phyloP scores from a whole-genome alignment of 257 asterid species.

The Solanum sparsipilum region DNA sequence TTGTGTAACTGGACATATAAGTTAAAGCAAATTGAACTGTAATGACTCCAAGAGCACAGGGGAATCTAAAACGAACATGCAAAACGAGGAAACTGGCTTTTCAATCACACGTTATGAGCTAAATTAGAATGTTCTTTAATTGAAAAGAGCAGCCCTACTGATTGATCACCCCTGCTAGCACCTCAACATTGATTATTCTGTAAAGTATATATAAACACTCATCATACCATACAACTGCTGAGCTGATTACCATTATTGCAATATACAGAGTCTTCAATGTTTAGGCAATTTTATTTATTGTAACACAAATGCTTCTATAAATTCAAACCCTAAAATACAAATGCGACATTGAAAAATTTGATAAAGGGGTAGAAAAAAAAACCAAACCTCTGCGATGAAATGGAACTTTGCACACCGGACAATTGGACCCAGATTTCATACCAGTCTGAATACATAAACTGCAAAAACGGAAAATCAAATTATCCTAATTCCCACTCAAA shows the following conservation, averaged over 20 bases:
- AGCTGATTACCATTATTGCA: background rate
- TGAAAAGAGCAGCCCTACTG: background rate
- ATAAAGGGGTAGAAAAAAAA: background rate
- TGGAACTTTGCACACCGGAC: constrained; percentile 95
- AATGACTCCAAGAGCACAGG: background rate
- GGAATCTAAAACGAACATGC: background rate
- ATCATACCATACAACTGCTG: background rate
- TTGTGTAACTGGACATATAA: background rate
- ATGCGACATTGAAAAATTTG: background rate
- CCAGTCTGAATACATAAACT: constrained; percentile 70
- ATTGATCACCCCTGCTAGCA: background rate
- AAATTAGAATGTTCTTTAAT: background rate
- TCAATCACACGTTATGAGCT: background rate
- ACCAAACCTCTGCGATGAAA: constrained; percentile 71
- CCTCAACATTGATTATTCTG: background rate
- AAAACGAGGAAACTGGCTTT: background rate
- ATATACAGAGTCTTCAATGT: background rate
- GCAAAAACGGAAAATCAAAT: constrained; percentile 1
- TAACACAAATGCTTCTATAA: background rate
- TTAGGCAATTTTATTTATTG: background rate
- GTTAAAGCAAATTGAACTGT: background rate
- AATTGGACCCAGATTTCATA: constrained; percentile 62
- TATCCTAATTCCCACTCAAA: background rate
- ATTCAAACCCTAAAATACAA: background rate
- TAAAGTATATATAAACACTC: background rate